Evolutionary conservation across 2,329 filamentous ascomycete species (phyloP), one percentile per base, ranked within the genome.

Genomic region (Raffaelea arxii): DNA sequence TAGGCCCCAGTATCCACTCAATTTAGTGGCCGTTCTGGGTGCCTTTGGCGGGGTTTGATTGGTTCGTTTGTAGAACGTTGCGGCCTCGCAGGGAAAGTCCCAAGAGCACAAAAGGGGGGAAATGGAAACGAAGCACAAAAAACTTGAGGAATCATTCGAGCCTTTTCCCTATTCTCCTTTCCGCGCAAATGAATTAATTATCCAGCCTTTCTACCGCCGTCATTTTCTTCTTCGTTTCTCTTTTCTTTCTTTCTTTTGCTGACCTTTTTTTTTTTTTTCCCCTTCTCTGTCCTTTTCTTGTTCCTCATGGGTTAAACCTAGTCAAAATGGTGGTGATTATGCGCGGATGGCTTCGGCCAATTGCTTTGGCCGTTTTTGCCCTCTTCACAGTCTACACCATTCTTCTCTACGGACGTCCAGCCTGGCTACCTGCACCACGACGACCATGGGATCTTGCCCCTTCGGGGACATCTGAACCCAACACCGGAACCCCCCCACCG

Each of bases 301-400:
- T 12, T 41, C 6, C 39, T 25, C 3, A 18, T 3, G 7, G n/a
- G n/a, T 9, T 18, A 36, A 9, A 30, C 27, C n/a, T 16, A 30
- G 27, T 16, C 11, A 12, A 10, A 10, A 32, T 21, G 4, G 42
- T 51, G 49, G 25, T 46, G 16, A 38, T n/a, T 22, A 16, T 45
- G 1, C 49, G 46, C 16, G 23, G 46, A 7, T 46, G 46, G 43
- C 41, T 30, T 12, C 43, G 49, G 16, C 32, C 39, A 35, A 25
- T 46, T 14, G 25, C 23, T 19, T 2, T 43, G 3, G 32, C 35
- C 36, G 24, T 35, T 30, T n/a, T 42, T 6, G 12, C 19, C 24
- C 22, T 46, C 24, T 32, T 49, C 19, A 22, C 39, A 25, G 4
- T 39, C 38, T 51, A 51, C 27, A 43, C 43, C 11, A n/a, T 41